These are phyloP conservation scores for Chytriomyces confervae DNA, from an alignment of 192 early-diverging fungal species.

Conservation along the genomic window DNA sequence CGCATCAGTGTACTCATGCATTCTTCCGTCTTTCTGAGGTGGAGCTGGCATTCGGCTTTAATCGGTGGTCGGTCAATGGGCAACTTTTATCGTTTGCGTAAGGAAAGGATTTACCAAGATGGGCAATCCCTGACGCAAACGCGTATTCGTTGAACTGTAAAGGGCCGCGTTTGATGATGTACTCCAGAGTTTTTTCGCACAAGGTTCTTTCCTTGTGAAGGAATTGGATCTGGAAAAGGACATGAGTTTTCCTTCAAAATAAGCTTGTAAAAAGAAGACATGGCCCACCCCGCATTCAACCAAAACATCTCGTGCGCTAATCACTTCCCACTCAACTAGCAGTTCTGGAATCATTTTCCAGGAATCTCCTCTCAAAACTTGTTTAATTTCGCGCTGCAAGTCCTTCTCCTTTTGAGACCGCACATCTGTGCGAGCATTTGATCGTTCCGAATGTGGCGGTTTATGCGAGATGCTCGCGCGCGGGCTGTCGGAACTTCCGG, in stretches of 20 bases:
- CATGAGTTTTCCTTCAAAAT: background rate
- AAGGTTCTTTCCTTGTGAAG: slow-evolving; percentile 12
- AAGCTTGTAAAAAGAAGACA: background rate
- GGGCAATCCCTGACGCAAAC: slow-evolving; percentile 21
- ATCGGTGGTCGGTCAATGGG: background rate
- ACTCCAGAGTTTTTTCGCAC: slow-evolving; percentile 21
- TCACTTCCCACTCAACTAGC: slow-evolving; percentile 18
- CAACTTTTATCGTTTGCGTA: too few relatives aligned
- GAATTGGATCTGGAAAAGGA: slow-evolving; percentile 22
- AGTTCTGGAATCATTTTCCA: slow-evolving; percentile 31
- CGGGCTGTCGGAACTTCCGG: background rate
- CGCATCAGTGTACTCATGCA: slow-evolving; percentile 10
- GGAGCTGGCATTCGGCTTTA: slow-evolving; percentile 27
- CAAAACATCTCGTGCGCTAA: slow-evolving; percentile 26
- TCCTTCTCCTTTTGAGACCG: slow-evolving; percentile 31
- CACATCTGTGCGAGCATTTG: background rate
- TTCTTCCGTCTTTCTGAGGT: slow-evolving; percentile 28
- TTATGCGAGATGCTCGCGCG: background rate
- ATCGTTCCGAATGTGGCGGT: background rate
- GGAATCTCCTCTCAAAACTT: slow-evolving; percentile 3
- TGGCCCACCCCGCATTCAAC: slow-evolving; percentile 32
- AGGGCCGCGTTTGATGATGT: slow-evolving; percentile 32
- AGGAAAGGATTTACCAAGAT: slow-evolving; percentile 12
- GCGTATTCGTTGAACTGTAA: slow-evolving; percentile 30
- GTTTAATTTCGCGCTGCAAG: slow-evolving; percentile 22